Evolutionary conservation across 2,329 filamentous ascomycete species (phyloP), one percentile per base, ranked within the genome.

Genomic region (Exophiala viscosa): DNA sequence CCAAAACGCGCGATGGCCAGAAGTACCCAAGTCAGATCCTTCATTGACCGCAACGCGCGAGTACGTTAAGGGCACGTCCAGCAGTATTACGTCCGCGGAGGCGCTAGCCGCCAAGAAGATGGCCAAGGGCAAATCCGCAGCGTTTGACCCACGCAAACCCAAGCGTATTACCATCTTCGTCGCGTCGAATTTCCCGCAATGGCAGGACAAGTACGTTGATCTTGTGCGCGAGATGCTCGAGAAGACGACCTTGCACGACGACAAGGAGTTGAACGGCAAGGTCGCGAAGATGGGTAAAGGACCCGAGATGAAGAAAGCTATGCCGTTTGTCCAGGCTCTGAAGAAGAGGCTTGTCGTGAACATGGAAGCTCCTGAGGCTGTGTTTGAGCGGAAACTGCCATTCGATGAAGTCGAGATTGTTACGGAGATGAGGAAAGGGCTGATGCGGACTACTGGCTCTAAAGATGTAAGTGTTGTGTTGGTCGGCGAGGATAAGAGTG

Each of bases 131-230:
- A 96, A 96, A 76, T 80, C 84, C 60, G 81, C 83, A 6, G 76
- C 80, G 14, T 97, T 95, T 67, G 91, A 99, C 71, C 90, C 91
- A 35, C 90, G 89, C 73, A 87, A 91, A 73, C 84, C 89, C 58
- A 97, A 96, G 81, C 89, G 88, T 75, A 82, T 97, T 60, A 90
- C 86, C 48, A 87, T 99, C 66, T 96, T 84, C 74, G 82, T 85
- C 45, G 88, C 90, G 5, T 81, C 84, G 62, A 82, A 82, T 55
- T 96, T 87, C 76, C 93, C 93, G 0, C 78, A 78, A 11, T 97
- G 93, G 93, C 93, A 99, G 72, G 85, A 89, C 65, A 88, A 90
- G 73, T 93, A 91, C 71, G 86, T 95, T 65, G 86, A 90, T 51
- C 77, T 95, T 33, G 80, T 95, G 14, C 83, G 84, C 60, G 80